Percentiles rank a stretch among this genome's conserved stretches.
Conservation (phyloP, 345 rosid genomes). For the Arabidopsis arenosa region DNA sequence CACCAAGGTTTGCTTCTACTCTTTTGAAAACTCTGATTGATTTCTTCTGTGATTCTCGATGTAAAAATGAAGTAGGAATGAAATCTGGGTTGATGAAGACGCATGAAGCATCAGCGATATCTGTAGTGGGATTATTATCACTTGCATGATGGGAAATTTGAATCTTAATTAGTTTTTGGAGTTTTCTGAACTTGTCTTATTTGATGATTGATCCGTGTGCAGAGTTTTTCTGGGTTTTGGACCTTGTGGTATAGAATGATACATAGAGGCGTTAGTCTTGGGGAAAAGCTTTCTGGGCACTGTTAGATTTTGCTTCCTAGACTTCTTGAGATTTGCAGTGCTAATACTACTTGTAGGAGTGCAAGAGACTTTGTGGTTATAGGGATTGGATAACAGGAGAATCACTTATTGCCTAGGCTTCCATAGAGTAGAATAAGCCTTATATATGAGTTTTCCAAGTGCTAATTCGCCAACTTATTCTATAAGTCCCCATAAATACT, state of each 20-base stretch:
- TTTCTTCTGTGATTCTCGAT: slow-evolving; percentile 10
- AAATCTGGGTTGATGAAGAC: neutral
- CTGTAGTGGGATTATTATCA: neutral
- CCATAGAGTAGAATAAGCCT: neutral
- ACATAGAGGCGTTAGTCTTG: neutral
- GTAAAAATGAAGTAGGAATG: neutral
- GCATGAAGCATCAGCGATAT: neutral
- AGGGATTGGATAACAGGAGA: neutral
- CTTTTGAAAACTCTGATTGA: slow-evolving; percentile 11
- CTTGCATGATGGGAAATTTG: slow-evolving; percentile 11
- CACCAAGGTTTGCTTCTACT: slow-evolving; percentile 52
- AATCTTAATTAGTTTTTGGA: neutral
- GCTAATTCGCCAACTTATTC: neutral
- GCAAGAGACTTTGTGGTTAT: neutral
- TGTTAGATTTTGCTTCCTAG: slow-evolving; percentile 17
- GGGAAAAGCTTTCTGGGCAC: neutral
- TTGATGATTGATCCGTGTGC: neutral
- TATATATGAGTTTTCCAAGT: slow-evolving; percentile 3
- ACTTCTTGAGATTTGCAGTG: slow-evolving; percentile 6
- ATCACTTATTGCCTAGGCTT: neutral
- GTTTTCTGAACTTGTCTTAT: neutral
- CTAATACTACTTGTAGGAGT: neutral
- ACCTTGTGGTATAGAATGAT: neutral
- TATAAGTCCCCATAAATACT: neutral
- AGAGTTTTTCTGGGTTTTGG: neutral